phyloP scores from a whole-genome alignment of 345 rosid species.

The Linum lewisii region DNA sequence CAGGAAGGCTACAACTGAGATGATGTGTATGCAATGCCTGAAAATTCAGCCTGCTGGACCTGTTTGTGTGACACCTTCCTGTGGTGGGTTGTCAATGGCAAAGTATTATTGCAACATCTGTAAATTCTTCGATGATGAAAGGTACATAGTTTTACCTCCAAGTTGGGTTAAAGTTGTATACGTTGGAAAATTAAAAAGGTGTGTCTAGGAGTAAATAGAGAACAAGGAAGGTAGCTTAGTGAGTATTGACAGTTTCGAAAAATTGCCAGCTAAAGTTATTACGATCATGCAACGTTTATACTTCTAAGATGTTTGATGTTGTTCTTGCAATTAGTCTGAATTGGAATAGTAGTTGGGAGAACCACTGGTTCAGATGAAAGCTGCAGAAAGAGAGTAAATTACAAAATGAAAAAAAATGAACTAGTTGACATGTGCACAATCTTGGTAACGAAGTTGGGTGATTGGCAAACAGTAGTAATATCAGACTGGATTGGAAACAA shows the following conservation, averaged over 20 bases:
- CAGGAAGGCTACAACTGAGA: conserved; percentile 69
- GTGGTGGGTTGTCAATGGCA: conserved; percentile 61
- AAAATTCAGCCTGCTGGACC: conserved; percentile 59
- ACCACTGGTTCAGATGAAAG: too few relatives aligned
- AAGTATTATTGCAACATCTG: conserved; percentile 60
- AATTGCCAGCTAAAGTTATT: too few relatives aligned
- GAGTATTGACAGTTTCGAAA: too few relatives aligned
- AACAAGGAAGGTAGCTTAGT: too few relatives aligned
- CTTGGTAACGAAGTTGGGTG: not conserved
- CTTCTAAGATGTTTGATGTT: not conserved
- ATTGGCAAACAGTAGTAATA: not conserved
- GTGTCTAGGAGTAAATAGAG: too few relatives aligned
- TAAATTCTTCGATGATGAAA: conserved; percentile 57
- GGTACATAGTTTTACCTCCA: conserved; percentile 19
- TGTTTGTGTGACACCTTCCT: conserved; percentile 44
- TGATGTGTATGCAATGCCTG: conserved; percentile 83
- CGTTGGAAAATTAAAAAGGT: not conserved
- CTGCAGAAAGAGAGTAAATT: not conserved
- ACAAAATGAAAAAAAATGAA: too few relatives aligned
- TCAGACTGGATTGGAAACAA: not conserved
- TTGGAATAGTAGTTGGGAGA: not conserved
- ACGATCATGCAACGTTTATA: too few relatives aligned
- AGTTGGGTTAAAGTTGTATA: conserved; percentile 2
- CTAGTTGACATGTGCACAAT: not conserved
- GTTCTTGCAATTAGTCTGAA: not conserved